Percentiles rank a stretch among this genome's conserved stretches.
These are phyloP conservation scores for Malassezia nana DNA, from an alignment of 1,284 basidiomycete species.

Conservation along the genomic window DNA sequence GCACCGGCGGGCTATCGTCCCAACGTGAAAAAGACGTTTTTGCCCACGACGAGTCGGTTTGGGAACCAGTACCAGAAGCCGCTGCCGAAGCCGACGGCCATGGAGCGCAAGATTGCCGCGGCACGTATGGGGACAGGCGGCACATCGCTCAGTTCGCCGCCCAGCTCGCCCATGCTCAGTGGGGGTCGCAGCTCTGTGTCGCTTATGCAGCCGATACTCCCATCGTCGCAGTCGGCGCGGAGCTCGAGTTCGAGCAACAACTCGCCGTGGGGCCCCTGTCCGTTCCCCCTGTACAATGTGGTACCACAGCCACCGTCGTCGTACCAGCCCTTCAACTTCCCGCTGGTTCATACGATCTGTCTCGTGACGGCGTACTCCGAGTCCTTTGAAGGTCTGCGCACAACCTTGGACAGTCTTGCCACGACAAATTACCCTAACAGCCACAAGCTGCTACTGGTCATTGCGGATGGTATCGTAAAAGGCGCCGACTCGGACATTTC, in stretches of 20 bases:
- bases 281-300: conserved; percentile 81
- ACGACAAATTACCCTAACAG: conserved; percentile 98
- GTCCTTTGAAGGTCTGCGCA: conserved; percentile 87
- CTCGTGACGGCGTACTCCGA: conserved; percentile 98
- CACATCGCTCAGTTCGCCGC: conserved; percentile 53
- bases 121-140: conserved; percentile 3
- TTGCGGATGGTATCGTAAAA: conserved; percentile 97
- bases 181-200: conserved; percentile 75
- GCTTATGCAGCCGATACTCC: conserved; percentile 48
- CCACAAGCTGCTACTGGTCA: conserved; percentile 89
- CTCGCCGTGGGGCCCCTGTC: conserved; percentile 50
- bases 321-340: conserved; percentile 91
- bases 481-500: conserved; percentile 53
- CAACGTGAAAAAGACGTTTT: conserved; percentile 65
- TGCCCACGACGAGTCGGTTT: conserved; percentile 57
- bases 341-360: conserved; percentile 83
- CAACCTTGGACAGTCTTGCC: conserved; percentile 90
- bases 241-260: conserved; percentile 32
- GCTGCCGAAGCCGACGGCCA: conserved; percentile 11
- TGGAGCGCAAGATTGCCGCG: conserved; percentile 17
- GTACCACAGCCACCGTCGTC: conserved; percentile 84
- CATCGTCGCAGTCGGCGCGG: conserved; percentile 28
- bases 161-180: conserved; percentile 64
- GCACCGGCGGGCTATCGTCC: conserved; percentile 85
- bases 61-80: conserved; percentile 24